Base-by-base conservation (phyloP, 176 grass and related monocot species). In the Echinochloa phyllopogon region DNA sequence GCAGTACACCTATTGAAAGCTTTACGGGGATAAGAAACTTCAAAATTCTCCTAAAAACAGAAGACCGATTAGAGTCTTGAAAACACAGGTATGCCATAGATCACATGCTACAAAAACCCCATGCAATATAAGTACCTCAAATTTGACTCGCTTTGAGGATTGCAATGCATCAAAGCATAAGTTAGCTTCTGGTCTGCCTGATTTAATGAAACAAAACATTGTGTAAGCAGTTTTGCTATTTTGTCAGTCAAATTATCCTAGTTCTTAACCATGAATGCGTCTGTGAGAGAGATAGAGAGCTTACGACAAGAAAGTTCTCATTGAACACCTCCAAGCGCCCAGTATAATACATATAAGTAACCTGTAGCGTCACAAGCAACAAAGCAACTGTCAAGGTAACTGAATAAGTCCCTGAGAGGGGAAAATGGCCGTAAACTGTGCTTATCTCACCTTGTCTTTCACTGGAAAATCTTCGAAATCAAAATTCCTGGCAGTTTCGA, bases 291-390 rank as follows among this genome's bases (percentile, higher is more conserved):
- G 37, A 72, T 50, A 9, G 15, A 39, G 65, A 69, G 66, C 96
- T 96, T 95, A 99, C 93, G 21, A 82, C 75, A 79, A 95, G 89
- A 86, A 99, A 96, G 36, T 94, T 99, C 75, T 99, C 96, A 82
- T 99, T 99, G 27, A 92, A 99, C 67, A 99, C 93, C 74, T 99
- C 96, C 67, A 96, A 79, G 49, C 91, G 86, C 45, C 93, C 91
- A 72, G 93, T 96, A 78, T 99, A 99, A 87, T 96, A 99, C 96
- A 99, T 96, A 55, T 99, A 99, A 27, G 96, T 96, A 65, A 99
- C 96, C 96, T 92, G 87, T 39, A 45, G 7, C 81, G 81, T 76
- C 60, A 84, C 79, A 76, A 61, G 37, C 20, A 43, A 24, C 9
- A 72, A 67, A 74, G 15, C 47, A 59, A 48, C 69, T 69, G 29